Percentiles rank a stretch among this genome's conserved stretches.
phyloP scores from a whole-genome alignment of 306 rosid species.

The Sindora glabra region DNA sequence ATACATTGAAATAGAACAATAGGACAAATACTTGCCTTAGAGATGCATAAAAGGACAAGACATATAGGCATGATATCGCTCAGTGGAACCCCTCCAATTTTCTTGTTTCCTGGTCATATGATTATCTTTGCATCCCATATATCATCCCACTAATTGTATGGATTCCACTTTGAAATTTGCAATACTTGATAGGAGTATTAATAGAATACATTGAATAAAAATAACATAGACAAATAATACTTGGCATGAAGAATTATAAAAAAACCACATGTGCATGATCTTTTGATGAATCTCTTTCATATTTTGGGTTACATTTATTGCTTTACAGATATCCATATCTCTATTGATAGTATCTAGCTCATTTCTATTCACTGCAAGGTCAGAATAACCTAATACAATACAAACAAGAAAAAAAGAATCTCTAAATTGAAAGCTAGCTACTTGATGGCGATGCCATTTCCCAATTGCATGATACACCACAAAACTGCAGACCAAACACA shows the following conservation, averaged over 20 bases:
- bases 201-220: slow-evolving; percentile 26
- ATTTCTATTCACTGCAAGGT: background rate
- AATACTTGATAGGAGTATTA: background rate
- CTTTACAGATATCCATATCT: slow-evolving; percentile 23
- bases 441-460: slow-evolving; percentile 18
- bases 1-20: background rate
- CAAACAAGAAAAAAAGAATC: background rate
- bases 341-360: slow-evolving; percentile 7
- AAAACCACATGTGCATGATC: slow-evolving; percentile 16
- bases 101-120: background rate
- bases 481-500: slow-evolving; percentile 16
- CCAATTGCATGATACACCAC: slow-evolving; percentile 15
- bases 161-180: background rate
- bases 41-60: background rate
- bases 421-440: slow-evolving; percentile 13
- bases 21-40: background rate
- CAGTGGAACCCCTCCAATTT: no score
- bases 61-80: no score
- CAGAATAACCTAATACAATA: background rate
- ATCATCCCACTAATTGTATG: background rate
- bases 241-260: background rate
- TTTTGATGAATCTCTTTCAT: slow-evolving; percentile 21
- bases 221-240: background rate
- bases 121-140: background rate
- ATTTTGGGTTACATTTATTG: slow-evolving; percentile 32